phyloP scores from a whole-genome alignment of 345 rosid species.

The Psidium guajava region DNA sequence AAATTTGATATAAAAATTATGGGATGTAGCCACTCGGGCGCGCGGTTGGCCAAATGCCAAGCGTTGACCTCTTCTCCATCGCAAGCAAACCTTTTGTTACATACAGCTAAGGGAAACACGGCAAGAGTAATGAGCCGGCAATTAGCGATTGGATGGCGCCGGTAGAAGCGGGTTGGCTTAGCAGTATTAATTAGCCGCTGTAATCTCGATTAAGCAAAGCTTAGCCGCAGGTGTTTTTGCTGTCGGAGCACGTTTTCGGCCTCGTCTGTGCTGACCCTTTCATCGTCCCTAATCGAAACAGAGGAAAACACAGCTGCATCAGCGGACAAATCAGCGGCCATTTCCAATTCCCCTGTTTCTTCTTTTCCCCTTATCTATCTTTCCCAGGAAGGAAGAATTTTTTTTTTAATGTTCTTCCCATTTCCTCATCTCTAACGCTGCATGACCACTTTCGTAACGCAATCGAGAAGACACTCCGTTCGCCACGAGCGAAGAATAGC shows the following conservation, averaged over 20 bases:
- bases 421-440: background rate
- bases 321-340: background rate
- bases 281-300: background rate
- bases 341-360: background rate
- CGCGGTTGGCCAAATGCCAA: conserved; percentile 1
- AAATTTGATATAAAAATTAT: too few species aligned
- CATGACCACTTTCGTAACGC: background rate
- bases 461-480: background rate
- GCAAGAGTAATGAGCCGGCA: background rate
- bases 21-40: background rate
- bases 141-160: background rate
- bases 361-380: background rate
- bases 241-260: background rate
- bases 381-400: background rate
- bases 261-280: background rate
- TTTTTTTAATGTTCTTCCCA: background rate
- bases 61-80: background rate
- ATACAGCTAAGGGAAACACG: background rate
- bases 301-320: background rate
- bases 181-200: background rate
- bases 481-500: background rate
- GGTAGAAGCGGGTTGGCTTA: background rate
- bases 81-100: background rate
- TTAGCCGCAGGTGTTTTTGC: background rate
- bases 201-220: too few species aligned